phyloP scores from a whole-genome alignment of 106 monocot species.

The Narthecium ossifragum region DNA sequence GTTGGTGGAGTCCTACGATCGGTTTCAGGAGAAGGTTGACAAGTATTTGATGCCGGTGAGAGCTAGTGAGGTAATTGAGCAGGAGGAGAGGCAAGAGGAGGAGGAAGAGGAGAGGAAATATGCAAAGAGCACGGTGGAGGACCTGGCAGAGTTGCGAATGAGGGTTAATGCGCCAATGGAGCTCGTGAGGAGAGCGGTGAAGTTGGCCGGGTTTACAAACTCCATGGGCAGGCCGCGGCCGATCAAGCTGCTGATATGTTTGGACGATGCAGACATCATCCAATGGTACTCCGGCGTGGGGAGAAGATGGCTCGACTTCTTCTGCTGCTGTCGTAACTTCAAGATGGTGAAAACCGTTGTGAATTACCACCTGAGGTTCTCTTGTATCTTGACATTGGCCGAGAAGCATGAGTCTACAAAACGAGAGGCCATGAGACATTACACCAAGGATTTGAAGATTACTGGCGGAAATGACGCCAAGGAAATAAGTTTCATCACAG shows the following conservation, averaged over 20 bases:
- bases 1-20: constrained; percentile 69
- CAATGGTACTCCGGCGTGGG: constrained; percentile 98
- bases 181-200: constrained; percentile 67
- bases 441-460: constrained; percentile 79
- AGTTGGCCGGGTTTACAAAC: constrained; percentile 83
- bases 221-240: constrained; percentile 87
- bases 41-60: constrained; percentile 53
- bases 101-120: constrained; percentile 62
- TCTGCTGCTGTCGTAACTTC: constrained; percentile 88
- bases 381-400: constrained; percentile 87
- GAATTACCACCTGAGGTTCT: constrained; percentile 87
- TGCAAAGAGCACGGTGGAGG: constrained; percentile 75
- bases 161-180: constrained; percentile 80
- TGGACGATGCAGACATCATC: constrained; percentile 86
- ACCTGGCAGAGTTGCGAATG: constrained; percentile 67
- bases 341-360: constrained; percentile 84
- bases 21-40: constrained; percentile 64
- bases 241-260: constrained; percentile 72
- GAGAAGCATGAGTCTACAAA: constrained; percentile 92
- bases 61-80: constrained; percentile 20
- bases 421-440: constrained; percentile 73
- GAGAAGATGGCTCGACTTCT: constrained; percentile 84
- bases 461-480: constrained; percentile 32
- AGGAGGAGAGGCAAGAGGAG: constrained; percentile 34
- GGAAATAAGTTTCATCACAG: constrained; percentile 60